Evolutionary conservation across 2,329 filamentous ascomycete species (phyloP).

Genomic region (Nemania sp.): DNA sequence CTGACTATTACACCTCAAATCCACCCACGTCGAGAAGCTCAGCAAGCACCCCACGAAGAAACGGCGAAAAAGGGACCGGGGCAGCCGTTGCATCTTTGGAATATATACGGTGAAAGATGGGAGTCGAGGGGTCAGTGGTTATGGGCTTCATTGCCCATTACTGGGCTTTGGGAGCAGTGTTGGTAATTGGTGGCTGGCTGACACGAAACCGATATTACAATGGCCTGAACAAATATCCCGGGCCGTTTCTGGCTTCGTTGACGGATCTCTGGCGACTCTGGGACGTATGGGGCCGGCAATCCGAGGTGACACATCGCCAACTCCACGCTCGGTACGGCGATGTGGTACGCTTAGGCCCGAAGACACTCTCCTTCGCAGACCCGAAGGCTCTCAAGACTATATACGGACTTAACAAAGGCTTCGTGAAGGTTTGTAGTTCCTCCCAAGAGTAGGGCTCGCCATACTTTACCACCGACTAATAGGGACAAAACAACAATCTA

Average conservation of each 20-base stretch:
- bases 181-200: conserved; percentile 47
- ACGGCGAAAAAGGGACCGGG: conserved; percentile 4
- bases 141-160: conserved; percentile 45
- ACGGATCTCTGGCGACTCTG: conserved; percentile 77
- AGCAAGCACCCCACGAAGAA: not conserved
- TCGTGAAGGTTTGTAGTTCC: conserved; percentile 64
- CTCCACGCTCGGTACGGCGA: conserved; percentile 75
- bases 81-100: conserved; percentile 9
- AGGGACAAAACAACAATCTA: not conserved
- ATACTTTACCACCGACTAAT: conserved; percentile 12
- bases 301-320: conserved; percentile 69
- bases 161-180: conserved; percentile 48
- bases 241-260: conserved; percentile 68
- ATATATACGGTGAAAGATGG: conserved; percentile 14
- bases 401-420: conserved; percentile 82
- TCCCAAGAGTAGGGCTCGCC: not conserved
- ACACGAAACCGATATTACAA: conserved; percentile 55
- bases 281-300: conserved; percentile 66
- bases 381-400: conserved; percentile 75
- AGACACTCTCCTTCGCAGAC: conserved; percentile 73
- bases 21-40: not conserved
- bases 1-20: not conserved
- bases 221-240: conserved; percentile 73
- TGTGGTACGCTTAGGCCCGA: conserved; percentile 76
- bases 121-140: conserved; percentile 38